These are phyloP conservation scores for Agroathelia rolfsii DNA, from an alignment of 1,284 basidiomycete species.

Conservation along the genomic window DNA sequence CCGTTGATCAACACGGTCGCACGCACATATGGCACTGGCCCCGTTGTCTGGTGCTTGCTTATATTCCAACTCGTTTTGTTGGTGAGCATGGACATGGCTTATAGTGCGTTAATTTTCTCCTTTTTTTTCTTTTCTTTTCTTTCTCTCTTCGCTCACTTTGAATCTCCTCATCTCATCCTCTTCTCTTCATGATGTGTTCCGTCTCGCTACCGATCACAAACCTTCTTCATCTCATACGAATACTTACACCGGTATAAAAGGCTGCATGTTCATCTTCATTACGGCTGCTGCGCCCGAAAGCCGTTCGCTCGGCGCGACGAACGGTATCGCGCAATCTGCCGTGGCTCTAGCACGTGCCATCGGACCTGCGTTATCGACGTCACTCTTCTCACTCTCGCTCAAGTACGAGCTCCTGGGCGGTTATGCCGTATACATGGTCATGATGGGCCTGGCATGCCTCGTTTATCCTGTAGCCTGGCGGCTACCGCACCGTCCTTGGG, in stretches of 20 bases:
- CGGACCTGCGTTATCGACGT: constrained; percentile 29
- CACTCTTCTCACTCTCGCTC: constrained; percentile 39
- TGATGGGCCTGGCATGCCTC: no score
- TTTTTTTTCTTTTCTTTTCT: constrained; percentile 2
- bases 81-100: constrained; percentile 16
- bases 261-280: constrained; percentile 24
- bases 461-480: no score
- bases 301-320: constrained; percentile 21
- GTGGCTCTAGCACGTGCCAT: constrained; percentile 33
- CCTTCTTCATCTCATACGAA: neutral
- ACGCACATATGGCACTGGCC: constrained; percentile 12
- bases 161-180: no score
- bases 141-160: constrained; percentile 3
- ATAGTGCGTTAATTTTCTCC: constrained; percentile 19
- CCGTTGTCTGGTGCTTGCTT: constrained; percentile 24
- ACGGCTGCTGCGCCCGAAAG: constrained; percentile 24
- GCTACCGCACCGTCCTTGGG: no score
- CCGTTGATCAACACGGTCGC: constrained; percentile 20
- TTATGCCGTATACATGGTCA: constrained; percentile 29
- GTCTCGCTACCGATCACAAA: neutral
- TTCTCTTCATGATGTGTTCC: no score
- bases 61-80: constrained; percentile 19
- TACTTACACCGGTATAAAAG: constrained; percentile 7
- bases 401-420: constrained; percentile 33
- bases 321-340: constrained; percentile 42